Base-by-base conservation (phyloP, 306 rosid genomes). In the Geum urbanum region DNA sequence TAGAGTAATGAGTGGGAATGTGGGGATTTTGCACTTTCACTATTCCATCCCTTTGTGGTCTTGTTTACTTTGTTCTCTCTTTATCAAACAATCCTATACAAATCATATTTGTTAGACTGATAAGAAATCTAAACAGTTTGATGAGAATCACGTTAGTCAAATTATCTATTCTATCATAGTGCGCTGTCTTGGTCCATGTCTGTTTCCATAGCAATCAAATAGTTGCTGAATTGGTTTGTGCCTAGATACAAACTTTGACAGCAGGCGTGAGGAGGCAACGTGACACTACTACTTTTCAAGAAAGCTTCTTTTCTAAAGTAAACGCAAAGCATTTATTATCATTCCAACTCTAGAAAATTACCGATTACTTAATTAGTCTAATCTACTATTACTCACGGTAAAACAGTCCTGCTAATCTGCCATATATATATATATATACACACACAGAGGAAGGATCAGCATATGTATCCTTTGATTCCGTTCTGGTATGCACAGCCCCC, bases 211-310 rank as follows among this genome's bases (percentile, higher is more conserved):
- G 45, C 53, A 6, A 7, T 50, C 55, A 13, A 22, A 18, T 27
- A 27, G 32, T 27, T 27, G 32, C 32, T 53, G 32, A 59, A 5
- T 32, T 35, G 47, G 41, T 15, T n/a, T 6, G 8, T 27, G 39
- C 4, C 4, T 16, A 57, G 40, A 1, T 27, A 12, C 9, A 22
- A 57, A 24, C 7, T 19, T 56, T 12, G 41, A 57, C 62, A 39
- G 7, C 1, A 18, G 49, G 72, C 72, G 72, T 67, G 72, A 50
- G 72, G 72, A 50, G 72, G 35, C 49, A 67, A 16, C 61, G 72
- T 67, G 72, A 19, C 48, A 10, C 4, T 35, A 5, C 39, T 5
- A 0, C 10, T 20, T 11, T 43, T 63, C 4, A 7, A 9, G 19
- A 37, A 9, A 50, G 72, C 47, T 10, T 0, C 35, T 48, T 16